Percentiles rank a stretch among this genome's conserved stretches.
phyloP scores from a whole-genome alignment of 148 eudicot species.

The Vaccinium myrtillus region DNA sequence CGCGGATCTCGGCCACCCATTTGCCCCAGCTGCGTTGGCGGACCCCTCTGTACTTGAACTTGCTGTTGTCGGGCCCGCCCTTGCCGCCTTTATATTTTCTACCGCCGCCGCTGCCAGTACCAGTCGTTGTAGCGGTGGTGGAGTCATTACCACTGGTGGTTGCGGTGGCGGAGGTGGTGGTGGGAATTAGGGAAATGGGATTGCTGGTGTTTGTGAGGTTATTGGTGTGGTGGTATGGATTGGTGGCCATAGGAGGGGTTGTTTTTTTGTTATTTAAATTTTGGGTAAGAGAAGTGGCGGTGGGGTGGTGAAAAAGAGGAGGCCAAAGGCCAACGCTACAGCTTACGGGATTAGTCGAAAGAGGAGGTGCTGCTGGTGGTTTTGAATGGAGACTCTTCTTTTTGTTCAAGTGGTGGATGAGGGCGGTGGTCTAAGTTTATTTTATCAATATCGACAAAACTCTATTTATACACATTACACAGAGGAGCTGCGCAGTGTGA shows the following conservation, averaged over 20 bases:
- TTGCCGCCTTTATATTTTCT: constrained; percentile 52
- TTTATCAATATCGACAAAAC: not conserved
- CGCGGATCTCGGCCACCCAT: constrained; percentile 97
- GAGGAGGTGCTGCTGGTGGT: not conserved
- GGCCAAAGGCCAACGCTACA: not conserved
- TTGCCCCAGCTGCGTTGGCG: constrained; percentile 97
- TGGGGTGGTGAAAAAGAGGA: not conserved
- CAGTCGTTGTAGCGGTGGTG: constrained; percentile 19
- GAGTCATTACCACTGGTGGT: constrained; percentile 12
- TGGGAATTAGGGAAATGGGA: constrained; percentile 5
- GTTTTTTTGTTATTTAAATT: not conserved
- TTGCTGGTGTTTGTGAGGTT: constrained; percentile 7
- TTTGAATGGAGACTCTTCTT: not conserved
- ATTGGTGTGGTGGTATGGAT: constrained; percentile 8
- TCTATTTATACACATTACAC: not conserved
- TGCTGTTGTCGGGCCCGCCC: constrained; percentile 76
- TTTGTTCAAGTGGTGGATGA: not conserved
- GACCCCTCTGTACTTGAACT: constrained; percentile 79
- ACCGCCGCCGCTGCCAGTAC: not conserved
- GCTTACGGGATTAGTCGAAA: not conserved
- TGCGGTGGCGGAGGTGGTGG: not conserved
- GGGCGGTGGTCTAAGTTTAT: constrained; percentile 6
- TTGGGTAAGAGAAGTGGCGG: not conserved
- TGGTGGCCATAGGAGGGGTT: constrained; percentile 7
- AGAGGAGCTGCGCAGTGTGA: not conserved